Conservation (phyloP, 345 rosid species). For the Populus euphratica region DNA sequence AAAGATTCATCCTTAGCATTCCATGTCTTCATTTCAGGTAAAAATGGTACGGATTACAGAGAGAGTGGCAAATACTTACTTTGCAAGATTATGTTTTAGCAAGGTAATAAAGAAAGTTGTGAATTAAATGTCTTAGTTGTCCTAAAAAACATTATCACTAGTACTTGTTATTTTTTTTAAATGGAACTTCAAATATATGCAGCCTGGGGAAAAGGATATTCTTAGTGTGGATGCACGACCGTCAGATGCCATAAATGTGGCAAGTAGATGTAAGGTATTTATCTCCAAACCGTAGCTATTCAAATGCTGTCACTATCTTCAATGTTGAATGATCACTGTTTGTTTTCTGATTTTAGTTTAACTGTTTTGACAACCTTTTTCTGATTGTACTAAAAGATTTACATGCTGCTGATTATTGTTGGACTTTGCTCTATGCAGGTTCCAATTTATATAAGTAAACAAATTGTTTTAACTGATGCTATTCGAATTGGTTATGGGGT, state of each 20-base stretch:
- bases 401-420: conserved; percentile 10
- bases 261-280: conserved; percentile 58
- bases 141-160: not conserved
- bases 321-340: not conserved
- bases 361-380: not conserved
- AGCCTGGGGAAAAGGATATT: conserved; percentile 61
- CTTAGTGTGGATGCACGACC: conserved; percentile 72
- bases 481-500: conserved; percentile 67
- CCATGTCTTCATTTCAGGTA: conserved; percentile 44
- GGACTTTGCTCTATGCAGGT: conserved; percentile 47
- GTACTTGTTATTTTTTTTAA: not conserved
- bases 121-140: conserved; percentile 11
- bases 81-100: conserved; percentile 60
- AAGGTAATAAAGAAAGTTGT: conserved; percentile 49
- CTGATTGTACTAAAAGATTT: not conserved
- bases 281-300: not conserved
- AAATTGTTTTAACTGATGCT: conserved; percentile 73
- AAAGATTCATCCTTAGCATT: too few species aligned
- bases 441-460: conserved; percentile 77
- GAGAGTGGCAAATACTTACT: conserved; percentile 63
- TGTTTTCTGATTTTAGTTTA: not conserved
- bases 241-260: conserved; percentile 88
- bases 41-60: conserved; percentile 80
- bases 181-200: conserved; percentile 32
- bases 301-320: not conserved